Conservation (phyloP, 2,329 filamentous ascomycete species). For the Furcasterigmium sp. region DNA sequence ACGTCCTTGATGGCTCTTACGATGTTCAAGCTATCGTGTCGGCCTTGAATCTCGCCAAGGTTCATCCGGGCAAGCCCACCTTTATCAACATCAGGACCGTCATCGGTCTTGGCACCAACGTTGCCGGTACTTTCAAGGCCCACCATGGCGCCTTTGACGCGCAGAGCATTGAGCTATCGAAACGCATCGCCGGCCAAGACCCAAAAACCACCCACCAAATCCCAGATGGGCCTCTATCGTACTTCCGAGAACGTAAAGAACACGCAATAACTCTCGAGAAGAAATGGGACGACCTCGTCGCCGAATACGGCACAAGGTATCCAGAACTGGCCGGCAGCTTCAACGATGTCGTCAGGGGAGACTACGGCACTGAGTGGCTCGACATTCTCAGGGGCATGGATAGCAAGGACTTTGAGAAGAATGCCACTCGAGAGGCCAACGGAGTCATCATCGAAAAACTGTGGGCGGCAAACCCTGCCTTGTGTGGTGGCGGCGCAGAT, state of each 20-base stretch:
- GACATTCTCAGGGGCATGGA: conserved; percentile 39
- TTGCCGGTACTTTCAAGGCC: conserved; percentile 42
- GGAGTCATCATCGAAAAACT: no score
- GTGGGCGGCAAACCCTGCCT: no score
- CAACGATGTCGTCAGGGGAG: conserved; percentile 37
- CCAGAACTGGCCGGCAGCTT: conserved; percentile 47
- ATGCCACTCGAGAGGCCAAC: no score
- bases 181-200: conserved; percentile 26
- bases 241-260: conserved; percentile 39
- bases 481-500: no score
- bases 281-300: conserved; percentile 39
- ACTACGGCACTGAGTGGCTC: conserved; percentile 40
- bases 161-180: conserved; percentile 40
- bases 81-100: conserved; percentile 54
- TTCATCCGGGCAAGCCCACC: conserved; percentile 34
- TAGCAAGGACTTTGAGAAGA: no score
- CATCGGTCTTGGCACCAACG: conserved; percentile 46
- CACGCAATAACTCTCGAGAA: conserved; percentile 38
- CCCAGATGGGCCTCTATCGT: conserved; percentile 44
- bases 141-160: conserved; percentile 52
- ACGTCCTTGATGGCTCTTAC: conserved; percentile 42
- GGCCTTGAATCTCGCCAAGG: conserved; percentile 36
- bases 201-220: conserved; percentile 23
- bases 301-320: conserved; percentile 34
- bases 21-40: conserved; percentile 39